Base-by-base conservation (phyloP, 2,329 filamentous ascomycete species). In the Metarhizium brunneum region DNA sequence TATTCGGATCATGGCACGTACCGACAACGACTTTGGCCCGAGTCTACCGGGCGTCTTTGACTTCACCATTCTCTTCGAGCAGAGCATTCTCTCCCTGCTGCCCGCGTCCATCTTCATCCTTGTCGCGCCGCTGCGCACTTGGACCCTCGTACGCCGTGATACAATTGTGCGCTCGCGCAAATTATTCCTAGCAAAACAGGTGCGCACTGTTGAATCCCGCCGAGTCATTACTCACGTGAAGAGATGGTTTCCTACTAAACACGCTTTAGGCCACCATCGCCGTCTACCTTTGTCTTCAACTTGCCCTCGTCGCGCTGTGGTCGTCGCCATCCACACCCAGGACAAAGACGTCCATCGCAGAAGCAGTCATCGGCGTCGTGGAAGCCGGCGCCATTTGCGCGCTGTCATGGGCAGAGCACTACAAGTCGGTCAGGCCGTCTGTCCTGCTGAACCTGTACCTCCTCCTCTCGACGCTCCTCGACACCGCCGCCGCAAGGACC, bases 381-480 rank as follows among this genome's bases (percentile, higher is more conserved):
- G 66, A 67, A 32, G 62, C 64, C 0, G 2, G 68, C 8, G 60
- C 56, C 7, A 58, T 71, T 29, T 59, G 56, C 0, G 49, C 63
- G 0, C 49, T 73, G 2, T 70, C 69, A 0, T 72, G 67, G 36
- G n/a, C 56, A 0, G 71, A 74, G 56, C 71, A 74, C 52, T 57
- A 50, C 13, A 65, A 64, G 6, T 66, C 69, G 5, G 58, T 61
- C 2, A 62, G 65, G 18, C 69, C 72, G 1, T 71, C 71, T 0
- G 58, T 64, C 0, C 49, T 74, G 1, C 59, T 73, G 13, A 63
- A 59, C 45, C 14, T 55, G 8, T 74, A 68, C 47, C 61, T 74
- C 3, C 57, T 71, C 47, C 54, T 65, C 13, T 66, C 67, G 0
- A 58, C 67, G 6, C 47, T 72, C 16, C 66, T 71, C 32, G 71